Evolutionary conservation across 2,329 filamentous ascomycete genomes (phyloP), one percentile per base, ranked within the genome.

Genomic region (Pseudonectria buxi): DNA sequence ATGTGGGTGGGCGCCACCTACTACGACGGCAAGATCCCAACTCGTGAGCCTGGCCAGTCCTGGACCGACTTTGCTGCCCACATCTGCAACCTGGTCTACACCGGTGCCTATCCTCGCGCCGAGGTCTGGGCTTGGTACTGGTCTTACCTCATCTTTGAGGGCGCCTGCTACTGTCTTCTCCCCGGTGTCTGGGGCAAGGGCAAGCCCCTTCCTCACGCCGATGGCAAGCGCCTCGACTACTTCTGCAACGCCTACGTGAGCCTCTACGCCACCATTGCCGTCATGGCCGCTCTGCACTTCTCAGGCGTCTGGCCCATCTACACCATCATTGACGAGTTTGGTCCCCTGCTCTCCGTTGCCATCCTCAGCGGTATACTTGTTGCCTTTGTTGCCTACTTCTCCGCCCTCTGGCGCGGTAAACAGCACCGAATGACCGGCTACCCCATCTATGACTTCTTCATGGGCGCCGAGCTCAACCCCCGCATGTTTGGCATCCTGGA

Each of bases 1-100:
- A 95, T 98, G 89, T 96, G 89, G 89, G 81, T 94, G 61, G 92
- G 92, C 33, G 85, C 90, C 24, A 89, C 82, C 32, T 95, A 90
- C 67, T 98, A 95, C 65, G 70, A 87, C 57, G 90, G 90, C 50
- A 80, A 84, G 45, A 71, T 94, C 33, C 92, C 92, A 12, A 65
- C 68, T 28, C 84, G 78, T 2, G 65, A 66, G 3, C 58, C 75
- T 28, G 83, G 75, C 28, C 74, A 94, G 68, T 80, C 71, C 49
- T 76, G 77, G 57, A 48, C 55, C 10, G 80, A 90, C 13, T 96
- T 95, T 58, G 70, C 75, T 36, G 63, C 69, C 39, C 81, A 94
- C 47, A 63, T 96, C 58, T 73, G 66, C 46, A 56, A 80, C 43
- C 69, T 95, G 42, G 78, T 86, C 35, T 92, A 89, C 61, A 83